phyloP scores from a whole-genome alignment of 768 basidiomycete species.

The Calocybe gangraenosa region DNA sequence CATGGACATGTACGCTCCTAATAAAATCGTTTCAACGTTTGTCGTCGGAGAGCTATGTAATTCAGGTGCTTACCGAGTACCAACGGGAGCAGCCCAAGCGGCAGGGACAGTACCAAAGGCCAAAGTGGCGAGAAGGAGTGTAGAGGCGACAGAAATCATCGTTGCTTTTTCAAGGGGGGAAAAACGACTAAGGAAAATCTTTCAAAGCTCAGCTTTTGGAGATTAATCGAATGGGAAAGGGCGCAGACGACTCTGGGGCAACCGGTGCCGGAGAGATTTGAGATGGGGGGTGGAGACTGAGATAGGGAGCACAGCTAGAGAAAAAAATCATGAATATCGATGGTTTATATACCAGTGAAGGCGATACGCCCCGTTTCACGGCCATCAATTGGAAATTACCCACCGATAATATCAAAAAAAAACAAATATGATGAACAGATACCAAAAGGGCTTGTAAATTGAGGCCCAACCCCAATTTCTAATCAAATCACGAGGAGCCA shows the following conservation, averaged over 20 bases:
- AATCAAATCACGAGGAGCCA: too few species aligned
- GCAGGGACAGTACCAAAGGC: constrained; percentile 6
- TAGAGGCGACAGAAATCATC: constrained; percentile 16
- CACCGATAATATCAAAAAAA: too few species aligned
- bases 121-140: constrained; percentile 10
- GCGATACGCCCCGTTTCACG: too few species aligned
- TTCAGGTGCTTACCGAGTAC: too few species aligned
- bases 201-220: constrained; percentile 15
- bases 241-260: constrained; percentile 15
- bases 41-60: too few species aligned
- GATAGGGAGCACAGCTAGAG: constrained; percentile 17
- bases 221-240: background rate
- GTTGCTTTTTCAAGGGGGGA: constrained; percentile 8
- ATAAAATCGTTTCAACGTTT: too few species aligned
- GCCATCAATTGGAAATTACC: background rate
- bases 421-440: too few species aligned
- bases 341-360: too few species aligned
- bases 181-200: background rate
- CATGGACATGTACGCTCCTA: too few species aligned
- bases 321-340: background rate
- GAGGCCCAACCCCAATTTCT: too few species aligned
- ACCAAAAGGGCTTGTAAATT: too few species aligned
- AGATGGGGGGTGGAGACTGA: constrained; percentile 2
- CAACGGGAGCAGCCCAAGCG: constrained; percentile 8
- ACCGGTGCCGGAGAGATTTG: constrained; percentile 19